phyloP scores from a whole-genome alignment of 768 basidiomycete genomes.

The Lactarius hengduanensis region DNA sequence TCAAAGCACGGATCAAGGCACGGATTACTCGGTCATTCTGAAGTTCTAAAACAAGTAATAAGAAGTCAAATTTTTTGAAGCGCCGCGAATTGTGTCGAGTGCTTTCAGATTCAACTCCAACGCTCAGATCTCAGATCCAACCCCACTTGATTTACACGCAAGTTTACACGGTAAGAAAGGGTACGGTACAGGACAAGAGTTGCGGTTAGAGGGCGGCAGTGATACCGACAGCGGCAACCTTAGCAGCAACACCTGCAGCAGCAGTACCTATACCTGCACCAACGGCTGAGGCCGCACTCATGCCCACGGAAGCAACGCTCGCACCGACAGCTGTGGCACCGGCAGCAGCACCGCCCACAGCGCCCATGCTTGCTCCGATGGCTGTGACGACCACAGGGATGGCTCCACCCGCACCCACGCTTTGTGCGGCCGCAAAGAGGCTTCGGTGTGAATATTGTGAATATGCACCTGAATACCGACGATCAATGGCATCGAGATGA shows the following conservation, averaged over 20 bases:
- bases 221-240: no score
- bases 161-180: no score
- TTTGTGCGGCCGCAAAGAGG: conserved; percentile 2
- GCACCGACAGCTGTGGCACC: not conserved
- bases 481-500: no score
- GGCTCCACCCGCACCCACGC: not conserved
- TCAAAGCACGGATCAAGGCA: no score
- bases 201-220: no score
- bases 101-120: not conserved
- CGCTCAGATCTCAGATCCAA: no score
- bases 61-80: not conserved
- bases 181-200: not conserved
- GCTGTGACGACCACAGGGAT: not conserved
- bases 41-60: no score
- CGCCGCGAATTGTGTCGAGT: not conserved
- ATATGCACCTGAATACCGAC: no score
- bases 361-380: not conserved
- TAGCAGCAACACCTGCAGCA: not conserved
- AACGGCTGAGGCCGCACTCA: not conserved
- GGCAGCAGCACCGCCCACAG: not conserved
- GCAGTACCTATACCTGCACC: not conserved
- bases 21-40: no score
- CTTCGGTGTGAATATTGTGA: not conserved
- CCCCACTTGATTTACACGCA: no score
- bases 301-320: no score